phyloP scores from a whole-genome alignment of 768 basidiomycete genomes.

The Clathrus columnatus region DNA sequence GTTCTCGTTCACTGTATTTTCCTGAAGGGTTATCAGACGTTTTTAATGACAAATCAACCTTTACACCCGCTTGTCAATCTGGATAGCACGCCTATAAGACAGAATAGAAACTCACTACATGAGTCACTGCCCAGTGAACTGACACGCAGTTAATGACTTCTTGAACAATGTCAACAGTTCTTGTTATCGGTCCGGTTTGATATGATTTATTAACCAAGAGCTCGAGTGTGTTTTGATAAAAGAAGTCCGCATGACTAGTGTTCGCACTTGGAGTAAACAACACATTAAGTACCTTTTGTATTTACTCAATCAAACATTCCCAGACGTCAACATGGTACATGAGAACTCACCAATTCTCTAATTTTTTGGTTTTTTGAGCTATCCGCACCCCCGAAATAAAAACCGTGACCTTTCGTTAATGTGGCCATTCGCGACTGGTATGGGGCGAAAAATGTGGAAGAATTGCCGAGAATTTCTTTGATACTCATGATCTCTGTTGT shows the following conservation, averaged over 20 bases:
- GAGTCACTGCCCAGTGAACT: conserved; percentile 58
- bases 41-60: conserved; percentile 71
- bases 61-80: neutral
- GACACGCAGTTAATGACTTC: conserved; percentile 61
- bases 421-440: conserved; percentile 43
- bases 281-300: neutral
- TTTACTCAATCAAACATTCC: neutral
- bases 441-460: conserved; percentile 35
- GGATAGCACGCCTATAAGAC: neutral
- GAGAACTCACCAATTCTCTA: neutral
- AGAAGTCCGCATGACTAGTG: conserved; percentile 48
- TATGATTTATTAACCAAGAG: conserved; percentile 48
- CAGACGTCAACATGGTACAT: neutral
- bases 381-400: neutral
- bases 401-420: conserved; percentile 58
- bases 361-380: neutral
- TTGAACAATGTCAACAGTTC: conserved; percentile 55
- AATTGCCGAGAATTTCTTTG: conserved; percentile 41
- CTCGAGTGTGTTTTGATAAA: conserved; percentile 54
- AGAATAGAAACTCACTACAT: conserved; percentile 43
- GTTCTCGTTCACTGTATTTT: conserved; percentile 50
- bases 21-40: conserved; percentile 43
- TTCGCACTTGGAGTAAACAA: conserved; percentile 33
- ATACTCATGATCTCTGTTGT: conserved; percentile 43
- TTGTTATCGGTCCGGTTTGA: conserved; percentile 41